Evolutionary conservation across 2,329 filamentous ascomycete genomes (phyloP).

Genomic region (Pseudogymnoascus verrucosus): DNA sequence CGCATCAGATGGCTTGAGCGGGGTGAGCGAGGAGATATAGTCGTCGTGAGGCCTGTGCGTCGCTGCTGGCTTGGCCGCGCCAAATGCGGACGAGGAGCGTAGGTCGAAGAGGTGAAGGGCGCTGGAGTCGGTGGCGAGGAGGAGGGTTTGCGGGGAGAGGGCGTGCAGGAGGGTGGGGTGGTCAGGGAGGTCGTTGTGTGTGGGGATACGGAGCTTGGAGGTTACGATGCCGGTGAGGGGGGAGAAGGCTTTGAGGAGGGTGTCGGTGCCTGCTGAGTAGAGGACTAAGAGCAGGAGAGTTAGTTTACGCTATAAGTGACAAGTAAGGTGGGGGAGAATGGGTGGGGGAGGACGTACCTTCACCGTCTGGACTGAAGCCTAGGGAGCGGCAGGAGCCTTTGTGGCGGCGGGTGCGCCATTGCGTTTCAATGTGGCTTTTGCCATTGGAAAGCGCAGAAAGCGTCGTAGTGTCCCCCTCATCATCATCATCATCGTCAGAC

Average conservation of each 20-base stretch:
- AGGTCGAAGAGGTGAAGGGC: slow-evolving; percentile 84
- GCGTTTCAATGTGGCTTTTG: slow-evolving; percentile 67
- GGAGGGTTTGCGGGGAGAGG: slow-evolving; percentile 77
- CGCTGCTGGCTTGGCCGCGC: slow-evolving; percentile 58
- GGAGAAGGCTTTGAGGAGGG: slow-evolving; percentile 50
- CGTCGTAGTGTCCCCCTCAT: slow-evolving; percentile 24
- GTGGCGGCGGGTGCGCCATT: slow-evolving; percentile 83
- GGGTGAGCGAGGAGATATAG: slow-evolving; percentile 81
- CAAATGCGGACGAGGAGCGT: slow-evolving; percentile 49
- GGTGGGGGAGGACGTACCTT: slow-evolving; percentile 39
- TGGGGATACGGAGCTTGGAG: slow-evolving; percentile 74
- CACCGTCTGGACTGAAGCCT: slow-evolving; percentile 70
- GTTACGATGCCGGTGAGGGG: slow-evolving; percentile 58
- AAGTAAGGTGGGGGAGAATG: too few relatives aligned
- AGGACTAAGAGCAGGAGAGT: slow-evolving; percentile 29
- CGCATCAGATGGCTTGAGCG: slow-evolving; percentile 68
- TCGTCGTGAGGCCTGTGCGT: slow-evolving; percentile 84
- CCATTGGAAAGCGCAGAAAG: slow-evolving; percentile 49
- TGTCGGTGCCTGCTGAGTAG: slow-evolving; percentile 58
- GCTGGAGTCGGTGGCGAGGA: slow-evolving; percentile 85
- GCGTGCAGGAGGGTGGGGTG: slow-evolving; percentile 74
- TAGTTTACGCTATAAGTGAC: slow-evolving; percentile 13
- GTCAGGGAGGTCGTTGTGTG: slow-evolving; percentile 40
- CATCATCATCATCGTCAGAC: slow-evolving; percentile 40
- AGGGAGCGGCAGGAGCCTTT: slow-evolving; percentile 87